Evolutionary conservation across 129 eudicot genomes (phyloP).

Genomic region (Escallonia rubra): DNA sequence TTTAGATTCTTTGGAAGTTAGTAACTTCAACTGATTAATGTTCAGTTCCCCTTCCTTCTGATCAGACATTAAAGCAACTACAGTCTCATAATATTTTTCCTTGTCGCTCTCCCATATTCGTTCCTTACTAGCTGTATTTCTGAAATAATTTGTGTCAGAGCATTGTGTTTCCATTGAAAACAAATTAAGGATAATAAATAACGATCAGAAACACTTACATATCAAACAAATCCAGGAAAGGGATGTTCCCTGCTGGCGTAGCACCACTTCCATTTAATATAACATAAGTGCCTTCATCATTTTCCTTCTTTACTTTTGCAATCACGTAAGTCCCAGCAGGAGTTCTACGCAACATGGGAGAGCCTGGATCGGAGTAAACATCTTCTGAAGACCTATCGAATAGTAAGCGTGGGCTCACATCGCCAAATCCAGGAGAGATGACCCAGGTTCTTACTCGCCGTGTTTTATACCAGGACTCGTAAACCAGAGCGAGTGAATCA

Average conservation of each 20-base stretch:
- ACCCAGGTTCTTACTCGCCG: conserved; percentile 76
- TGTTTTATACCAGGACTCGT: conserved; percentile 96
- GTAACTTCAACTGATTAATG: conserved; percentile 50
- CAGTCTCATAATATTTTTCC: conserved; percentile 82
- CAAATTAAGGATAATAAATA: not conserved
- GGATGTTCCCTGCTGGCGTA: conserved; percentile 88
- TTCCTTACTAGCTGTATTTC: conserved; percentile 79
- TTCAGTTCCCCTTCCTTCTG: conserved; percentile 57
- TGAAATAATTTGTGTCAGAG: conserved; percentile 36
- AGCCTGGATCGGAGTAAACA: conserved; percentile 99
- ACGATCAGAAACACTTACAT: conserved; percentile 46
- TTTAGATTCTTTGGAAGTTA: conserved; percentile 92
- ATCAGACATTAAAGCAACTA: conserved; percentile 89
- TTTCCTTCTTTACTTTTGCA: conserved; percentile 78
- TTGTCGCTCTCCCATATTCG: conserved; percentile 96
- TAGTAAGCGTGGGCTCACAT: conserved; percentile 54
- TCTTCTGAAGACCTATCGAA: conserved; percentile 96
- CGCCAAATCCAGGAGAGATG: conserved; percentile 61
- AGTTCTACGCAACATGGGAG: conserved; percentile 92
- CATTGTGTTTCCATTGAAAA: not conserved
- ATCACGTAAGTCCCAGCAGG: conserved; percentile 71
- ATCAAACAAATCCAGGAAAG: conserved; percentile 87
- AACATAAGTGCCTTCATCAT: conserved; percentile 47
- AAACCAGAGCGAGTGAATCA: conserved; percentile 86
- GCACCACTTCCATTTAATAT: conserved; percentile 93